phyloP scores from a whole-genome alignment of 179 eudicot genomes.

The Patellifolia procumbens region DNA sequence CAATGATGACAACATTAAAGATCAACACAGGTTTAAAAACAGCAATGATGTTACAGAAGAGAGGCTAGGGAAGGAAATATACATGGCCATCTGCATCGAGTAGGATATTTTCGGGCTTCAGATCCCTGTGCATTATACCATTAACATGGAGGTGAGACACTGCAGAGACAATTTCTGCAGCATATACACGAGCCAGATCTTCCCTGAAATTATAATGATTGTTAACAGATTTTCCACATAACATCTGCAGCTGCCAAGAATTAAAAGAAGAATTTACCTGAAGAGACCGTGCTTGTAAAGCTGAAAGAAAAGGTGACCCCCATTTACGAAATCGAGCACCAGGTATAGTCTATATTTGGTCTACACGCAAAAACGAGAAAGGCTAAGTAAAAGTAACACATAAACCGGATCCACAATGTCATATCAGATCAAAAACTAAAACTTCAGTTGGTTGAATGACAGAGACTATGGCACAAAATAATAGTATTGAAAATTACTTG shows the following conservation, averaged over 20 bases:
- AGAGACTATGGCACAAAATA: not conserved
- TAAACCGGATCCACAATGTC: constrained; percentile 2
- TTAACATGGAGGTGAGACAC: constrained; percentile 86
- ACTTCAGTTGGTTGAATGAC: not conserved
- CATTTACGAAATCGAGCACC: constrained; percentile 84
- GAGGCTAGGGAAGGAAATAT: constrained; percentile 30
- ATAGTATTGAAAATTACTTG: constrained; percentile 46
- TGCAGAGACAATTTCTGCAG: constrained; percentile 84
- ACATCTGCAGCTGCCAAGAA: constrained; percentile 3
- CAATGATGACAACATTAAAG: constrained; percentile 13
- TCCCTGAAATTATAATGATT: constrained; percentile 51
- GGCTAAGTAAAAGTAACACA: constrained; percentile 13
- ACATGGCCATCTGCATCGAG: constrained; percentile 97
- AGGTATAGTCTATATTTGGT: constrained; percentile 87
- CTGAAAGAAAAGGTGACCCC: constrained; percentile 95
- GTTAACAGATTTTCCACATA: not conserved
- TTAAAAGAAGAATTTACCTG: constrained; percentile 41
- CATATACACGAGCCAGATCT: constrained; percentile 79
- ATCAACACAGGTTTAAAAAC: constrained; percentile 1
- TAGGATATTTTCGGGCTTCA: constrained; percentile 82
- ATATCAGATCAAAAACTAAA: not conserved
- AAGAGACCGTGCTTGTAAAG: constrained; percentile 85
- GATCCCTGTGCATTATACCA: constrained; percentile 86
- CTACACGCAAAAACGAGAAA: constrained; percentile 43
- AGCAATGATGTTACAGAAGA: not conserved